Conservation (phyloP, 768 basidiomycete species). For the Termitomyces sp. region DNA sequence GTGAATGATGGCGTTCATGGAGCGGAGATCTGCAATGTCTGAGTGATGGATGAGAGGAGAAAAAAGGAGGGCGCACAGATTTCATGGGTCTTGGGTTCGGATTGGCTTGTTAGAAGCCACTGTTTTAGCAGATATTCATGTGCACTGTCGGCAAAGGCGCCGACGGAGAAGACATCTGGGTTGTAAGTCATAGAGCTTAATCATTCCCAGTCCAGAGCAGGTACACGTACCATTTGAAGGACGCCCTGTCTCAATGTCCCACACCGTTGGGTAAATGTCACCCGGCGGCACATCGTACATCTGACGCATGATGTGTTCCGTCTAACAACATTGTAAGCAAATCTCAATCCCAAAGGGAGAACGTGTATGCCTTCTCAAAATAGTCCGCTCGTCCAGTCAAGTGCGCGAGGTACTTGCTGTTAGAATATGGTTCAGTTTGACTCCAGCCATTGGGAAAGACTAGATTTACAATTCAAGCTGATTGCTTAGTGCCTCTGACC, state of each 20-base stretch:
- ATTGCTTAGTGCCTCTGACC: conserved; percentile 43
- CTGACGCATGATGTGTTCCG: conserved; percentile 38
- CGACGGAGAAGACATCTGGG: conserved; percentile 43
- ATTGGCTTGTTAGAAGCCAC: conserved; percentile 50
- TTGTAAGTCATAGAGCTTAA: neutral
- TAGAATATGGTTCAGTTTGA: neutral
- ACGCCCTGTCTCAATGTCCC: conserved; percentile 38
- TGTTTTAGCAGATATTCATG: conserved; percentile 71
- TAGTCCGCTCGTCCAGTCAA: conserved; percentile 65
- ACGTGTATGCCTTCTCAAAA: conserved; percentile 33
- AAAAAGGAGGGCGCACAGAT: conserved; percentile 45
- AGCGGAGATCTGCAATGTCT: conserved; percentile 32
- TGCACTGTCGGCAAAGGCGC: conserved; percentile 56
- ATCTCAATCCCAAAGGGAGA: neutral
- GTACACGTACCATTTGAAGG: conserved; percentile 36
- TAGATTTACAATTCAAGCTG: conserved; percentile 55
- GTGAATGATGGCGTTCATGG: conserved; percentile 42
- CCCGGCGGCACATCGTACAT: conserved; percentile 40
- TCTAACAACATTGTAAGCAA: conserved; percentile 27
- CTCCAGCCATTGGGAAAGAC: neutral
- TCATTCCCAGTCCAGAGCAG: neutral
- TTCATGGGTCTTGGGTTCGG: conserved; percentile 45
- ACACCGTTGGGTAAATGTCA: conserved; percentile 52
- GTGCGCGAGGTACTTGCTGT: conserved; percentile 73
- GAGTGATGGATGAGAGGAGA: conserved; percentile 25